phyloP scores from a whole-genome alignment of 345 rosid species.

The Microcos paniculata region DNA sequence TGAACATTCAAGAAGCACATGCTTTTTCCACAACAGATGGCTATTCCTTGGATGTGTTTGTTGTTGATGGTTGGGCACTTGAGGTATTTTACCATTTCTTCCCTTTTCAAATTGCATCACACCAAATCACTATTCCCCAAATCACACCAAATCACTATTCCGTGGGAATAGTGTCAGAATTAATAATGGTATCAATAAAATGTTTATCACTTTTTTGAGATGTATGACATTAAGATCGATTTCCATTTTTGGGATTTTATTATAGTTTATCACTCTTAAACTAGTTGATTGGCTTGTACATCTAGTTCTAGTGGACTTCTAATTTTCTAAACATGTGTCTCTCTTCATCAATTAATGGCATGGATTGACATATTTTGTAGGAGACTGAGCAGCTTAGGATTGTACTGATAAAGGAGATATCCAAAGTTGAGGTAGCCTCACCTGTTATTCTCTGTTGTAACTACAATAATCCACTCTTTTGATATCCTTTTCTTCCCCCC shows the following conservation, averaged over 20 bases:
- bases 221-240: not conserved
- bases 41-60: conserved; percentile 74
- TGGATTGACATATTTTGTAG: conserved; percentile 32
- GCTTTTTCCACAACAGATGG: conserved; percentile 69
- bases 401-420: conserved; percentile 45
- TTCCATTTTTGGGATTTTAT: conserved; percentile 6
- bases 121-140: too few relatives aligned
- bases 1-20: conserved; percentile 79
- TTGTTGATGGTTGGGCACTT: conserved; percentile 57
- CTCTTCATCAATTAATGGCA: not conserved
- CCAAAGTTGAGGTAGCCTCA: conserved; percentile 46
- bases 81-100: conserved; percentile 40
- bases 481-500: not conserved
- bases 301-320: not conserved
- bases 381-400: conserved; percentile 52
- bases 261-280: conserved; percentile 5
- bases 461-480: not conserved
- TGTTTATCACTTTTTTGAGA: not conserved
- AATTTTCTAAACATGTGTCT: not conserved
- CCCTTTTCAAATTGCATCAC: not conserved
- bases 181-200: not conserved
- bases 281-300: not conserved
- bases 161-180: conserved; percentile 5
- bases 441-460: not conserved
- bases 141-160: not conserved